These are phyloP conservation scores for Cynara cardunculus DNA, from an alignment of 129 eudicot genomes.

Conservation along the genomic window DNA sequence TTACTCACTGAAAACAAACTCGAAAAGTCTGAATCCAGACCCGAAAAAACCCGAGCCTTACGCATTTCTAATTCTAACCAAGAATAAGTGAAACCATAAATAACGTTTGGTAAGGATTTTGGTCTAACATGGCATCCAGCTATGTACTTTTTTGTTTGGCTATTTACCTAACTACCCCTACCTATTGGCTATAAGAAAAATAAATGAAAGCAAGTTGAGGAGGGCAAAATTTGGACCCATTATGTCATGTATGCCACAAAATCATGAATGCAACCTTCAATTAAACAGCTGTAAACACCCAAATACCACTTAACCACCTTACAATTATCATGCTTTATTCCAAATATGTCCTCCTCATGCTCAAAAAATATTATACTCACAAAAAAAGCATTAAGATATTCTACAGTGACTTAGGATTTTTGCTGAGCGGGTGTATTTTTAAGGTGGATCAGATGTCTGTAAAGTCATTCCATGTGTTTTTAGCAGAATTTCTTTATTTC, in stretches of 20 bases:
- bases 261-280: slow-evolving; percentile 29
- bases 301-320: slow-evolving; percentile 22
- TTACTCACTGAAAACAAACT: background rate
- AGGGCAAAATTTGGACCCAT: slow-evolving; percentile 23
- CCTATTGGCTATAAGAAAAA: slow-evolving; percentile 12
- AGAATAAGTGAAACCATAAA: background rate
- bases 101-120: background rate
- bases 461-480: too few relatives aligned
- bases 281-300: slow-evolving; percentile 36
- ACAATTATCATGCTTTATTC: slow-evolving; percentile 10
- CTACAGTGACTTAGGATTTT: background rate
- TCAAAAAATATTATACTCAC: background rate
- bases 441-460: too few relatives aligned
- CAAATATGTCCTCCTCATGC: slow-evolving; percentile 24
- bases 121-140: slow-evolving; percentile 32
- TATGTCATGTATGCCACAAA: slow-evolving; percentile 21
- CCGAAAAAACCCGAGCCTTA: background rate
- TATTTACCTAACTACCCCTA: slow-evolving; percentile 19
- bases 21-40: background rate
- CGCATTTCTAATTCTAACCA: background rate
- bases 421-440: background rate
- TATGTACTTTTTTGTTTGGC: background rate
- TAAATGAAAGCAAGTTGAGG: slow-evolving; percentile 16
- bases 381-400: background rate
- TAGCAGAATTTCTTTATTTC: background rate